Evolutionary conservation across 257 asterid species (phyloP).

Genomic region (Penstemon newberryi): DNA sequence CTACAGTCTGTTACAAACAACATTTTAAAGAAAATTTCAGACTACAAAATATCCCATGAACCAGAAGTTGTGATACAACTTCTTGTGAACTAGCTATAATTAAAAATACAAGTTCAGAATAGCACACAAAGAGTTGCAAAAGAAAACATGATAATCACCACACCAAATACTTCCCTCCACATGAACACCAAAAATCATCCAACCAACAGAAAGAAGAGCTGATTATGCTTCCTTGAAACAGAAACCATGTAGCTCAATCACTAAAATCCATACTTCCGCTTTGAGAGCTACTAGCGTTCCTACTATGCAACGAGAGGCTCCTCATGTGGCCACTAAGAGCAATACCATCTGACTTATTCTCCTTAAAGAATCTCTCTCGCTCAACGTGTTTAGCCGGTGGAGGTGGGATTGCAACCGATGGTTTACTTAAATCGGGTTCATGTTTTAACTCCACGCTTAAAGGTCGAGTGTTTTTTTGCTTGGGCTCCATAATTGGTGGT

Average conservation of each 20-base stretch:
- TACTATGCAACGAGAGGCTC: slow-evolving; percentile 81
- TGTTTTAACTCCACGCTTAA: slow-evolving; percentile 31
- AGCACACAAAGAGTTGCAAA: slow-evolving; percentile 8
- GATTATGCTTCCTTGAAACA: slow-evolving; percentile 5
- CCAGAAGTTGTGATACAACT: slow-evolving; percentile 22
- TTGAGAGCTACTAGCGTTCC: slow-evolving; percentile 70
- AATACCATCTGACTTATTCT: slow-evolving; percentile 58
- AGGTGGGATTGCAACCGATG: slow-evolving; percentile 69
- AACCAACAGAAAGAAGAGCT: slow-evolving; percentile 13
- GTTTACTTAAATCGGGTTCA: slow-evolving; percentile 31
- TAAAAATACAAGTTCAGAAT: slow-evolving; percentile 23
- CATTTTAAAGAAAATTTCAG: slow-evolving; percentile 24
- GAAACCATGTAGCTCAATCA: slow-evolving; percentile 37
- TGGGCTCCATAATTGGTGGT: slow-evolving; percentile 36
- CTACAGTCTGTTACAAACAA: not conserved
- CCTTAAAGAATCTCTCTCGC: slow-evolving; percentile 85
- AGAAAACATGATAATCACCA: slow-evolving; percentile 18
- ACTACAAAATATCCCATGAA: slow-evolving; percentile 24
- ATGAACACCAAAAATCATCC: slow-evolving; percentile 26
- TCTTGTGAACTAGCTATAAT: slow-evolving; percentile 3
- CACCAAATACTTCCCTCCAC: slow-evolving; percentile 16
- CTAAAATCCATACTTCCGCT: slow-evolving; percentile 77
- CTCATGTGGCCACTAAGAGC: slow-evolving; percentile 55
- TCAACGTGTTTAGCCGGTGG: slow-evolving; percentile 93
- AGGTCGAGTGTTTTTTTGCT: slow-evolving; percentile 37